A percentile compares a stretch with the other conserved stretches of the same genome.
Conservation (phyloP, 208 protist genomes). For the Leishmania arabica region DNA sequence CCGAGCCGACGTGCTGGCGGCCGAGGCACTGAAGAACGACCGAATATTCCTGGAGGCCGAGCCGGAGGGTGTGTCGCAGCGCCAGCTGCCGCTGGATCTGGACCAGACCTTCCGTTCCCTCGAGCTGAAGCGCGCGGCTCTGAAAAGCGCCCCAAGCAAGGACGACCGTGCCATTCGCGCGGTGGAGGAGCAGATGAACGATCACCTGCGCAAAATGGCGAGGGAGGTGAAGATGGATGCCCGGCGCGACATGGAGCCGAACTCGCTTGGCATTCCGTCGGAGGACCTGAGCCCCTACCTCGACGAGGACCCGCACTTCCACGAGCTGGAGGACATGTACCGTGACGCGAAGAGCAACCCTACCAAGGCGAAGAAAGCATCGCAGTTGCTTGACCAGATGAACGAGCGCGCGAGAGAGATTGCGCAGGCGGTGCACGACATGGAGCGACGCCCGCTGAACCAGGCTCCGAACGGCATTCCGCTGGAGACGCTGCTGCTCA, state of each 20-base stretch:
- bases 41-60: slow-evolving; percentile 80
- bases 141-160: slow-evolving; percentile 48
- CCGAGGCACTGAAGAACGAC: slow-evolving; percentile 71
- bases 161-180: slow-evolving; percentile 46
- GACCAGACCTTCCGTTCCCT: slow-evolving; percentile 64
- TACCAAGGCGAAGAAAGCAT: slow-evolving; percentile 43
- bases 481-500: slow-evolving; percentile 57
- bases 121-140: slow-evolving; percentile 64
- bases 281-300: slow-evolving; percentile 46
- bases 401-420: slow-evolving; percentile 73
- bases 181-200: slow-evolving; percentile 79
- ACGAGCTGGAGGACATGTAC: slow-evolving; percentile 76
- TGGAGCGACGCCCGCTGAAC: slow-evolving; percentile 43
- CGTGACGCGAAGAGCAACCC: slow-evolving; percentile 57
- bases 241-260: slow-evolving; percentile 63
- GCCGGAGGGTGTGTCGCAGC: slow-evolving; percentile 60
- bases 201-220: slow-evolving; percentile 52
- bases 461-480: slow-evolving; percentile 69
- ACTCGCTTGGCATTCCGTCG: slow-evolving; percentile 59
- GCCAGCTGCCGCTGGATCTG: slow-evolving; percentile 65
- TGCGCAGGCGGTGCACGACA: slow-evolving; percentile 58
- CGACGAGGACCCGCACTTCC: slow-evolving; percentile 62
- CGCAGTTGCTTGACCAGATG: slow-evolving; percentile 70
- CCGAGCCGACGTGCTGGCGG: slow-evolving; percentile 61
- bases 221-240: slow-evolving; percentile 51